These are phyloP conservation scores for Pueraria montana DNA, from an alignment of 306 rosid species.

Conservation along the genomic window DNA sequence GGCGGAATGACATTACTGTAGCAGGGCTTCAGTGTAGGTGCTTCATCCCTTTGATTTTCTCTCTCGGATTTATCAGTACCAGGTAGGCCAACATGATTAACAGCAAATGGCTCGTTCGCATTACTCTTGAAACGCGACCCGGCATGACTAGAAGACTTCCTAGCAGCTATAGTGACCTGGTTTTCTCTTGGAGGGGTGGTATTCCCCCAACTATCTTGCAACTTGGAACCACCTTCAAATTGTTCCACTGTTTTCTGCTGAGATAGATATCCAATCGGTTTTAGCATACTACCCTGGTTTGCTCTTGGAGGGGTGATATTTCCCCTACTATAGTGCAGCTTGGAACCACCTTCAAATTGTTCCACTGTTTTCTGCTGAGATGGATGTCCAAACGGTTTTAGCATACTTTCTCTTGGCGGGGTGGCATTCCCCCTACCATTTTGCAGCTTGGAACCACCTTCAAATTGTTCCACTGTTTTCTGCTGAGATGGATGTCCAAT, in stretches of 20 bases:
- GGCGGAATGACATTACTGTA: slow-evolving; percentile 73
- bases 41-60: slow-evolving; percentile 59
- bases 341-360: slow-evolving; percentile 53
- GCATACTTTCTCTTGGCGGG: slow-evolving; percentile 53
- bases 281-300: slow-evolving; percentile 50
- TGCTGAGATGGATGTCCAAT: slow-evolving; percentile 59
- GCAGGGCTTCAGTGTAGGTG: slow-evolving; percentile 59
- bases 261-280: slow-evolving; percentile 59
- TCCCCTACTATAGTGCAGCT: slow-evolving; percentile 50
- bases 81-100: slow-evolving; percentile 45
- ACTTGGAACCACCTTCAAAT: slow-evolving; percentile 51
- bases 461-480: slow-evolving; percentile 54
- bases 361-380: slow-evolving; percentile 59
- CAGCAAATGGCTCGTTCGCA: slow-evolving; percentile 55
- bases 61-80: slow-evolving; percentile 41
- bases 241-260: slow-evolving; percentile 57
- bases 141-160: slow-evolving; percentile 48
- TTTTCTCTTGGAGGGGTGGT: slow-evolving; percentile 46
- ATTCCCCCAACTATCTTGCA: slow-evolving; percentile 53
- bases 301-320: slow-evolving; percentile 48
- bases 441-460: slow-evolving; percentile 50
- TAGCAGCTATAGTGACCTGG: slow-evolving; percentile 46
- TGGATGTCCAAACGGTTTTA: slow-evolving; percentile 57
- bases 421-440: slow-evolving; percentile 50
- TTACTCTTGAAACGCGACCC: slow-evolving; percentile 51